These are phyloP conservation scores for Rhodotorula babjevae DNA, from an alignment of 768 basidiomycete species.

Conservation along the genomic window DNA sequence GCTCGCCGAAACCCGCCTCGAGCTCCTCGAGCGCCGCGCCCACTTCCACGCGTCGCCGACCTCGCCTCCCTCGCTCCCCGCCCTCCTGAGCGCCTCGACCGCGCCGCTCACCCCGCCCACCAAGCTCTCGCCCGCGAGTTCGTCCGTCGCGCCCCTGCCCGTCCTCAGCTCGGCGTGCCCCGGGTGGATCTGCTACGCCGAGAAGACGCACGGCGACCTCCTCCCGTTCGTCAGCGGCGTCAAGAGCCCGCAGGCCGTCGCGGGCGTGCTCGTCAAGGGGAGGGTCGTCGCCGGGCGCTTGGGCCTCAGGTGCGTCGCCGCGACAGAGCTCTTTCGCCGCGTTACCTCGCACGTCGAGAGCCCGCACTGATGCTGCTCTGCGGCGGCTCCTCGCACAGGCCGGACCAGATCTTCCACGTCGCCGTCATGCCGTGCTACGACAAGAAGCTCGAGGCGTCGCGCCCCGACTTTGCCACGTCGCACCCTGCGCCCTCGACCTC, in stretches of 20 bases:
- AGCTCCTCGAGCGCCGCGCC: constrained; percentile 68
- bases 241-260: constrained; percentile 89
- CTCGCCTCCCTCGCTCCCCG: constrained; percentile 4
- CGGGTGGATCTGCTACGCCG: constrained; percentile 98
- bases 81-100: constrained; percentile 11
- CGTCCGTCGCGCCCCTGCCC: constrained; percentile 55
- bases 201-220: constrained; percentile 93
- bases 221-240: constrained; percentile 79
- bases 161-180: constrained; percentile 96
- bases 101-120: constrained; percentile 13
- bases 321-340: not conserved
- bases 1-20: constrained; percentile 70
- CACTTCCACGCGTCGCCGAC: constrained; percentile 11
- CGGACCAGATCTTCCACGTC: constrained; percentile 87
- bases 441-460: constrained; percentile 96
- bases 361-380: not conserved
- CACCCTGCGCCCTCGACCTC: not conserved
- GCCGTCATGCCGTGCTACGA: constrained; percentile 99
- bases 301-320: constrained; percentile 61
- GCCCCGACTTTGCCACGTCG: constrained; percentile 80
- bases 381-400: constrained; percentile 51
- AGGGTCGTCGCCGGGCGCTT: constrained; percentile 66
- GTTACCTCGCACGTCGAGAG: no score
- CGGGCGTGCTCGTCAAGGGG: constrained; percentile 87
- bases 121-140: constrained; percentile 21